These are phyloP conservation scores for Meripilus lineatus DNA, from an alignment of 1,284 basidiomycete genomes.

Conservation along the genomic window DNA sequence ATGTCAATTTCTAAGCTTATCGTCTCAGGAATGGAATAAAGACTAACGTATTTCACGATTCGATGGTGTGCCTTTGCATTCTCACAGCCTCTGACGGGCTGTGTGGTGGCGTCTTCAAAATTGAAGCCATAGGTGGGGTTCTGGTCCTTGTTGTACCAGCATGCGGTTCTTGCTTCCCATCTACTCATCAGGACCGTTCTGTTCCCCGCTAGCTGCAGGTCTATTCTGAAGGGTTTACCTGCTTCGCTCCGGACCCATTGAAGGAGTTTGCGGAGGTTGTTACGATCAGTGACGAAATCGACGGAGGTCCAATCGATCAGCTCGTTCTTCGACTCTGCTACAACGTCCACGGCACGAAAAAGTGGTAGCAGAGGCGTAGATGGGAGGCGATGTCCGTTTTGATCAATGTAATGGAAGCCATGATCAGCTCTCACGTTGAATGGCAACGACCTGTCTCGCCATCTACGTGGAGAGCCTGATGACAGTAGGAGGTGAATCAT, in stretches of 20 bases:
- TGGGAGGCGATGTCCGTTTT: constrained; percentile 44
- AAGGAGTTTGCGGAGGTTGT: constrained; percentile 49
- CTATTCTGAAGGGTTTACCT: constrained; percentile 43
- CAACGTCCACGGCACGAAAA: constrained; percentile 42
- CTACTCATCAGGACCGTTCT: constrained; percentile 50
- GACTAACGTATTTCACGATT: constrained; percentile 15
- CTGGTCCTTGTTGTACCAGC: too few relatives aligned
- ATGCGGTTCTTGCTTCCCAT: constrained; percentile 36
- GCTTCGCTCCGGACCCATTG: constrained; percentile 39
- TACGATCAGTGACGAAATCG: constrained; percentile 56
- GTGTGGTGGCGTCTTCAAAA: constrained; percentile 12
- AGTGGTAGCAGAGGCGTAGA: constrained; percentile 41
- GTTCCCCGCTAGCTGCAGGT: constrained; percentile 47
- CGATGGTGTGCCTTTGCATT: constrained; percentile 11
- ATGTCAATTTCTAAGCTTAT: background rate
- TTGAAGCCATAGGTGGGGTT: constrained; percentile 8
- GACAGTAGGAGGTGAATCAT: background rate
- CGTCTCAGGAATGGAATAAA: background rate
- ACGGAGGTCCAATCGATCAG: constrained; percentile 41
- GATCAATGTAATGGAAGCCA: constrained; percentile 40
- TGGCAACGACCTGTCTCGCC: constrained; percentile 40
- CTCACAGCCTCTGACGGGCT: constrained; percentile 10
- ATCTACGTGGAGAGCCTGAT: constrained; percentile 47
- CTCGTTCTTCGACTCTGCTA: constrained; percentile 21
- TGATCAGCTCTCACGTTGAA: constrained; percentile 43